These are phyloP conservation scores for Calocybe indica DNA, from an alignment of 768 basidiomycete species.

Conservation along the genomic window DNA sequence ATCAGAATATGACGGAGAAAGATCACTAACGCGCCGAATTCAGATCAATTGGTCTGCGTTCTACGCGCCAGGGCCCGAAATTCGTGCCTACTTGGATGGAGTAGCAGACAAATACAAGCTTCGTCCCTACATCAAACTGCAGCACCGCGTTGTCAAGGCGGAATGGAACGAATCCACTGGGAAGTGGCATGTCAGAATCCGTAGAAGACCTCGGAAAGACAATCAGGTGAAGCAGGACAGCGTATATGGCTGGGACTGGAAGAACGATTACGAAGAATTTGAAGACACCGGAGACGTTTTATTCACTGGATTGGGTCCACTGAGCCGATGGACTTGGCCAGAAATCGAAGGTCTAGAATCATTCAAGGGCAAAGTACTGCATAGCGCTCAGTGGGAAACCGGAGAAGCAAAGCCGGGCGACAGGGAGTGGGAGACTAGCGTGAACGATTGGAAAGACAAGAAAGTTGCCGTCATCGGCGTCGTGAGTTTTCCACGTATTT, in stretches of 20 bases:
- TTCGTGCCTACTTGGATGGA: conserved; percentile 44
- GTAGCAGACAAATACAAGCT: conserved; percentile 55
- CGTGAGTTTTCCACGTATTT: conserved; percentile 26
- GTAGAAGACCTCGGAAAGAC: conserved; percentile 16
- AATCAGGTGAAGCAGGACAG: conserved; percentile 10
- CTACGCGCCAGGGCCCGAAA: conserved; percentile 56
- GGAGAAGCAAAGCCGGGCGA: conserved; percentile 24
- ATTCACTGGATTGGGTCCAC: conserved; percentile 44
- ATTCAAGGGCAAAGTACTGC: conserved; percentile 54
- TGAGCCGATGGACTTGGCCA: conserved; percentile 65
- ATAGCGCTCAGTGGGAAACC: conserved; percentile 61
- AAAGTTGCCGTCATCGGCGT: conserved; percentile 54
- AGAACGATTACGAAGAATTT: conserved; percentile 32
- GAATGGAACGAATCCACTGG: conserved; percentile 42
- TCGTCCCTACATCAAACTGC: conserved; percentile 44
- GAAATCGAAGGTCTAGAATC: conserved; percentile 50
- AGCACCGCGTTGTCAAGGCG: conserved; percentile 48
- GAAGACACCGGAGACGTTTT: conserved; percentile 53
- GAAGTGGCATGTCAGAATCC: conserved; percentile 52
- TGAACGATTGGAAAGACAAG: conserved; percentile 45
- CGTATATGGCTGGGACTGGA: conserved; percentile 13
- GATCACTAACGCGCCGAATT: background rate
- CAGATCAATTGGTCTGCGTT: conserved; percentile 57
- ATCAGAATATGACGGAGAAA: background rate
- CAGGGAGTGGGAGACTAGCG: conserved; percentile 33